Base-by-base conservation (phyloP, 495 filamentous ascomycete genomes). In the Xylaria venustula region DNA sequence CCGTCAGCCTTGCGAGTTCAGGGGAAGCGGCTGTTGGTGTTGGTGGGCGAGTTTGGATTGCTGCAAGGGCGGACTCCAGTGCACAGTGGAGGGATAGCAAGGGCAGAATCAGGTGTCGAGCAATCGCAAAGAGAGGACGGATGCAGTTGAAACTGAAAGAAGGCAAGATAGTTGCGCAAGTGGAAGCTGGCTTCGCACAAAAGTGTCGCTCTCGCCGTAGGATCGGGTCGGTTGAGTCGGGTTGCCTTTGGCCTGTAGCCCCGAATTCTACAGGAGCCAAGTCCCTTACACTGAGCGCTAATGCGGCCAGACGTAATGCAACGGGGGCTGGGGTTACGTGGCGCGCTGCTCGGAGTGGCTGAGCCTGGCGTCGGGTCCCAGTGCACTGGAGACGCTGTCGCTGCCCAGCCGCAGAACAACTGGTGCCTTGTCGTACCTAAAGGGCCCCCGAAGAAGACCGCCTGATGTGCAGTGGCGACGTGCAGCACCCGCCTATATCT, bases 291-390 rank as follows among this genome's bases (percentile, higher is more conserved):
- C 55, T 53, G 51, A 65, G 67, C 65, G 63, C 65, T 67, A 68
- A 64, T 60, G 58, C 61, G 28, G 23, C 54, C 51, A 67, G 69
- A 71, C 69, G 69, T 71, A 71, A 71, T 71, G 60, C 28, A 61
- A 60, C 63, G 64, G 64, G 64, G 69, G 66, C 68, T 71, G 59
- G 60, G 64, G 57, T 52, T 61, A 61, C 58, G 58, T 61, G 58
- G 58, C 58, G 58, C 37, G 48, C 49, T 48, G 23, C 45, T 36
- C 26, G 30, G 58, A 49, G 58, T 61, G 58, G 58, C 58, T 61
- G 49, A 60, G 57, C 40, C 26, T 26, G n/a, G 23, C n/a, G 19
- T 58, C 41, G 45, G 45, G 46, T 51, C n/a, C 25, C 36, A 42
- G 28, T 46, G 45, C 26, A 34, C 48, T 46, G 34, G 28, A 60